Evolutionary conservation across 169 alveolate species (phyloP).

Genomic region (Amoebophrya sp.): DNA sequence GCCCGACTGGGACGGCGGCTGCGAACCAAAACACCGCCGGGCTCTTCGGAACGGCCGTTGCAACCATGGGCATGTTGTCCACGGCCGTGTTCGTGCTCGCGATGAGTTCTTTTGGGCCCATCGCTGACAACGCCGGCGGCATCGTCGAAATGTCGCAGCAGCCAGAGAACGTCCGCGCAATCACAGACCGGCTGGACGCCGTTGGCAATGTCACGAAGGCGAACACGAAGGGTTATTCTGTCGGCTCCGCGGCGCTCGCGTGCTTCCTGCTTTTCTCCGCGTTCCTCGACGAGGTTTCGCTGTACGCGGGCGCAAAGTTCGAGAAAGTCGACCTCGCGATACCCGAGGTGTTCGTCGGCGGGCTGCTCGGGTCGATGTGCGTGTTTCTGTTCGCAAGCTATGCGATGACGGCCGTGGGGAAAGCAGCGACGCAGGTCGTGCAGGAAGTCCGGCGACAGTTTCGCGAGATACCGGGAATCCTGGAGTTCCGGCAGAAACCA

Average conservation of each 20-base stretch:
- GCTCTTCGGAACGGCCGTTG: conserved; percentile 65
- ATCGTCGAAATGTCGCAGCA: conserved; percentile 60
- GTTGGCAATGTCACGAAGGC: conserved; percentile 76
- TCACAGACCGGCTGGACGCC: conserved; percentile 66
- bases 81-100: conserved; percentile 51
- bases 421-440: conserved; percentile 61
- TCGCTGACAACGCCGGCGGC: conserved; percentile 74
- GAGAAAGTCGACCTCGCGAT: conserved; percentile 37
- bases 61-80: conserved; percentile 72
- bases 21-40: conserved; percentile 34
- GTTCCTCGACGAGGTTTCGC: conserved; percentile 42
- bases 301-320: conserved; percentile 28
- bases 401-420: conserved; percentile 62
- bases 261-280: conserved; percentile 66
- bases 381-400: conserved; percentile 62
- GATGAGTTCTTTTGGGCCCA: conserved; percentile 65
- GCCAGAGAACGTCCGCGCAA: conserved; percentile 50
- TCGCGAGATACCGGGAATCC: conserved; percentile 47
- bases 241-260: conserved; percentile 72
- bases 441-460: conserved; percentile 60
- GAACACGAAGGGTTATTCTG: conserved; percentile 67
- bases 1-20: background rate
- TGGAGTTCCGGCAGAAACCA: conserved; percentile 53
- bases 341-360: conserved; percentile 56
- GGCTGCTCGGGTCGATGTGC: conserved; percentile 59